Base-by-base conservation (phyloP, 2,329 filamentous ascomycete species). In the Diplodia sapinea region DNA sequence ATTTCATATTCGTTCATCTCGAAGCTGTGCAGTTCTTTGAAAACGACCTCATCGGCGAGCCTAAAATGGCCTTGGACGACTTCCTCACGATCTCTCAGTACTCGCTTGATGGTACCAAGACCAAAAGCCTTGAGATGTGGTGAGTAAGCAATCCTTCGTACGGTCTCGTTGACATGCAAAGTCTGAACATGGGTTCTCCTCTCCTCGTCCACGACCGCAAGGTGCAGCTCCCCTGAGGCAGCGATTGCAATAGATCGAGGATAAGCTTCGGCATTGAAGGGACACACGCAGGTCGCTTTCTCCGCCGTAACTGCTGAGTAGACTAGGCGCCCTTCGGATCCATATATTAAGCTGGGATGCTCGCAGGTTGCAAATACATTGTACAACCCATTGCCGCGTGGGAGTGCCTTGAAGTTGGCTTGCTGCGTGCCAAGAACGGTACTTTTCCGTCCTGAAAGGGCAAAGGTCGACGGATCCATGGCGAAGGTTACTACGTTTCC, bases 261-360 rank as follows among this genome's bases (percentile, higher is more conserved):
- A 74, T 92, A 99, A 1, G 91, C 91, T 72, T 90, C 88, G 0
- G 90, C 85, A 76, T 97, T 87, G 74, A 99, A 96, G 0, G 91
- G 86, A 69, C 92, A 95, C 6, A 98, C 89, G 57, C 88, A 90
- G 0, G 89, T 89, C 0, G 93, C 92, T 70, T 93, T 90, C 69
- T 97, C 92, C 2, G 94, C 93, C 13, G 94, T 97, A 1, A 97
- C 92, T 1, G 95, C 94, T 4, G 94, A 97, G 80, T 96, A 99
- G 0, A 97, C 88, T 50, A 97, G 90, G 26, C 94, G 87, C 0
- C 91, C 92, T 75, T 97, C 93, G 0, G 89, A 89, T 9, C 91
- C 91, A 75, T 99, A 97, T 59, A 99, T 97, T 66, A 99, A 80
- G 70, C 92, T 97, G 0, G 95, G 92, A 75, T 97, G 93, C 74